Percentiles rank a stretch among this genome's conserved stretches.
phyloP scores from a whole-genome alignment of 176 grass and related monocot species.

The Ensete ventricosum region DNA sequence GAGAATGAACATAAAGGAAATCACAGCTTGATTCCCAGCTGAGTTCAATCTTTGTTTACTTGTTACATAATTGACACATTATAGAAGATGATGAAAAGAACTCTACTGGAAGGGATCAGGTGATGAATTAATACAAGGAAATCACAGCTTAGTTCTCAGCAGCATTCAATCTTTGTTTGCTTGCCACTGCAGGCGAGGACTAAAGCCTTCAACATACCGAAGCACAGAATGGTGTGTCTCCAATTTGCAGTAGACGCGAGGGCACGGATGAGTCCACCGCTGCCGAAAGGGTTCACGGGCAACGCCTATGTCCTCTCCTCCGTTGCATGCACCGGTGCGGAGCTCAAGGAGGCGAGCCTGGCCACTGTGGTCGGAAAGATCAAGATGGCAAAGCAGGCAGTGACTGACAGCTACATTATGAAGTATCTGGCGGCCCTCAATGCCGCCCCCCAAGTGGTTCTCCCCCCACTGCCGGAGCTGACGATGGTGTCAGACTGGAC shows the following conservation, averaged over 20 bases:
- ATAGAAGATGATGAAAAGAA: too few relatives aligned
- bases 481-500: constrained; percentile 27
- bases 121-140: background rate
- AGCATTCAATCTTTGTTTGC: background rate
- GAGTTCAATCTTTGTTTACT: too few relatives aligned
- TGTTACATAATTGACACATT: too few relatives aligned
- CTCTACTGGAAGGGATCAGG: too few relatives aligned
- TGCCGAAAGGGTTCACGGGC: constrained; percentile 13
- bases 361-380: constrained; percentile 3
- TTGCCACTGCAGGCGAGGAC: constrained; percentile 13
- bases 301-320: constrained; percentile 24
- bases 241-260: constrained; percentile 21
- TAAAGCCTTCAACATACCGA: constrained; percentile 15
- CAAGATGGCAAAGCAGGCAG: constrained; percentile 1
- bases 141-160: background rate
- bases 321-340: constrained; percentile 9
- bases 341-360: constrained; percentile 6
- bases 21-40: too few relatives aligned
- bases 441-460: background rate
- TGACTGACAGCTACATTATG: constrained; percentile 3
- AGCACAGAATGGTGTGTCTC: constrained; percentile 16
- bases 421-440: constrained; percentile 13
- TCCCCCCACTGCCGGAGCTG: constrained; percentile 16
- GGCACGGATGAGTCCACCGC: constrained; percentile 3
- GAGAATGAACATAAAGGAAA: too few relatives aligned